Conservation (phyloP, 2,329 filamentous ascomycete genomes). For the Pseudogymnoascus sp. region DNA sequence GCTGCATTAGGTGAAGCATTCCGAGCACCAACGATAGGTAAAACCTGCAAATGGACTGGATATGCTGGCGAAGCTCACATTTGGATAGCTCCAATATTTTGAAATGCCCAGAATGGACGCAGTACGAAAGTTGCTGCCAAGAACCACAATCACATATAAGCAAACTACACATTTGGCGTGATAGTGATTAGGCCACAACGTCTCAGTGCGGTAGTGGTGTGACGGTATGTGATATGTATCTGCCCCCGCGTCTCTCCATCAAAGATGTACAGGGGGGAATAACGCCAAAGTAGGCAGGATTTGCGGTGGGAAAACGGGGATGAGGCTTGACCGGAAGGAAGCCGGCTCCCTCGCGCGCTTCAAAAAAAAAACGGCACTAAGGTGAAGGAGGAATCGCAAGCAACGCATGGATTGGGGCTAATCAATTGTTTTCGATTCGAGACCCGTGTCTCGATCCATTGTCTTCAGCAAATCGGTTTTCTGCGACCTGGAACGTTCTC, state of each 20-base stretch:
- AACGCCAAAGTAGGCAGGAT: not conserved
- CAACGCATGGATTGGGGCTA: not conserved
- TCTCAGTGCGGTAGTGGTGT: not conserved
- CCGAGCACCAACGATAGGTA: not conserved
- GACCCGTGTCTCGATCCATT: not conserved
- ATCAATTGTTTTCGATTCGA: not conserved
- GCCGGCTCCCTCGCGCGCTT: not conserved
- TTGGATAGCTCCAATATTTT: not conserved
- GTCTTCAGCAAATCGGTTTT: not conserved
- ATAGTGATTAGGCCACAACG: not conserved
- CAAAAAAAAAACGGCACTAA: not conserved
- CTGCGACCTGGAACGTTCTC: not conserved
- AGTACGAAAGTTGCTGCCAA: not conserved
- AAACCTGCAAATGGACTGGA: not conserved
- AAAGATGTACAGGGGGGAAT: not conserved
- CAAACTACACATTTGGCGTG: not conserved
- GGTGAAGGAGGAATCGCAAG: not conserved
- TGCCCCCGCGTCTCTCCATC: not conserved
- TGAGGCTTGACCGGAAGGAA: not conserved
- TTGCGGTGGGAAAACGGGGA: not conserved
- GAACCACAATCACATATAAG: not conserved
- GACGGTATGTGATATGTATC: not conserved
- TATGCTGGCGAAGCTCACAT: not conserved
- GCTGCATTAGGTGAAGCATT: not conserved
- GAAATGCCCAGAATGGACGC: not conserved